Conservation (phyloP, 2,329 filamentous ascomycete species). For the Ophiostoma sp. region DNA sequence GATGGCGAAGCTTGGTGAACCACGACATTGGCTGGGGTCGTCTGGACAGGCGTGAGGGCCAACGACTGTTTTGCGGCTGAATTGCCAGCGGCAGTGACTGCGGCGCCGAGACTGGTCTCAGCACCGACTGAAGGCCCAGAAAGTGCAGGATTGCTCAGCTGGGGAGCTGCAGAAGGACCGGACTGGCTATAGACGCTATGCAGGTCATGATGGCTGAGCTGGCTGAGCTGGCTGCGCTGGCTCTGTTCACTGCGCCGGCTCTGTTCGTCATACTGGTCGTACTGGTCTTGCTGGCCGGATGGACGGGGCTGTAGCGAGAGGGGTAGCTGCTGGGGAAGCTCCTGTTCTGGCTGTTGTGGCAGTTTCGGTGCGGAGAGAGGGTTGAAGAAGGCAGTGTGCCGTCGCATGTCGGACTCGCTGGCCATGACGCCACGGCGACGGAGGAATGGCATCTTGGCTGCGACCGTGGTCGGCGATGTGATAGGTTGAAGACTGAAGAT, state of each 20-base stretch:
- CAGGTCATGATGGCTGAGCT: background rate
- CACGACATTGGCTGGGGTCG: constrained; percentile 8
- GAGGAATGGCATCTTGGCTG: constrained; percentile 52
- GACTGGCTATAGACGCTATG: background rate
- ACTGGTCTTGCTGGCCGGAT: background rate
- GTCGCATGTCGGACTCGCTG: constrained; percentile 56
- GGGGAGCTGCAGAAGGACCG: background rate
- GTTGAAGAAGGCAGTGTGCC: constrained; percentile 40
- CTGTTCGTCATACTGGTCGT: constrained; percentile 6
- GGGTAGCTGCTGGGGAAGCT: constrained; percentile 17
- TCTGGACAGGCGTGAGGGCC: background rate
- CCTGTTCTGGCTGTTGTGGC: constrained; percentile 18
- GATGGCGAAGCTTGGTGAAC: constrained; percentile 7
- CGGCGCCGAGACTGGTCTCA: constrained; percentile 23
- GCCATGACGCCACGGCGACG: constrained; percentile 56
- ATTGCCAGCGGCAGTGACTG: constrained; percentile 29
- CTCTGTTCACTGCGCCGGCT: constrained; percentile 4
- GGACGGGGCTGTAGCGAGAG: background rate
- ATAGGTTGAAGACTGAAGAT: background rate
- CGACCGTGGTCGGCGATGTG: constrained; percentile 26
- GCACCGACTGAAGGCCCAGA: background rate
- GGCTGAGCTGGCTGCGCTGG: background rate
- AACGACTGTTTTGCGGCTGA: constrained; percentile 24
- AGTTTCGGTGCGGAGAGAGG: constrained; percentile 29
- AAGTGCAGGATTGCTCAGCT: background rate